phyloP scores from a whole-genome alignment of 306 rosid species.

The Castanea sativa region DNA sequence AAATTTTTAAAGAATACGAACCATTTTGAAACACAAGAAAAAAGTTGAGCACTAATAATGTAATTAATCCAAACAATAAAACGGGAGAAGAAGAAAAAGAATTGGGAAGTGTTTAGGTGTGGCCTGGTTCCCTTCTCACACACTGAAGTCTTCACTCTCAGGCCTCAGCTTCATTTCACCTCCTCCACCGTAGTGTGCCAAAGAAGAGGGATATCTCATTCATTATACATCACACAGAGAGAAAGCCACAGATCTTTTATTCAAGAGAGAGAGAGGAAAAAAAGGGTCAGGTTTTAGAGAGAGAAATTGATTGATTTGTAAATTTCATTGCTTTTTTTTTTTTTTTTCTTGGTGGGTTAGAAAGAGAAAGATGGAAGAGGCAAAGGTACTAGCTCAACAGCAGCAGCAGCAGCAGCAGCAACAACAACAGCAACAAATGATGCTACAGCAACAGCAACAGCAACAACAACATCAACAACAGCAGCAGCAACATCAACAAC shows the following conservation, averaged over 20 bases:
- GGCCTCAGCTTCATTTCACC: background rate
- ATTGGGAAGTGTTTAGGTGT: too few species aligned
- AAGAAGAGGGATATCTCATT: background rate
- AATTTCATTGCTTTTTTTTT: too few species aligned
- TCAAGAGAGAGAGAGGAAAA: background rate
- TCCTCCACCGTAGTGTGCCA: background rate
- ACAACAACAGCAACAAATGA: slow-evolving; percentile 18
- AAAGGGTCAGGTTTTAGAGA: background rate
- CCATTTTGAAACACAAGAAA: too few species aligned
- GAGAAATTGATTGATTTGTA: background rate
- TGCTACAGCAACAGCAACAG: slow-evolving; percentile 20
- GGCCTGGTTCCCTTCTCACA: too few species aligned
- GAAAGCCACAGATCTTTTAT: background rate
- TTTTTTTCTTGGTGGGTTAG: background rate
- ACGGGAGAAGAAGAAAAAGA: too few species aligned
- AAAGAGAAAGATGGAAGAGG: slow-evolving; percentile 63
- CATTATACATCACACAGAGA: background rate
- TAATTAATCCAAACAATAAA: too few species aligned
- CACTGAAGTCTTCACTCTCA: too few species aligned
- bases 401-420: slow-evolving; percentile 63
- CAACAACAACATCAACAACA: slow-evolving; percentile 37
- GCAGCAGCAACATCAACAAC: background rate
- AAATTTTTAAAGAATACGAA: too few species aligned
- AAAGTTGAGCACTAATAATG: too few species aligned
- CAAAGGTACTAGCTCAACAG: slow-evolving; percentile 56